Base-by-base conservation (phyloP, 176 grass and related monocot genomes). In the Zea luxurians region DNA sequence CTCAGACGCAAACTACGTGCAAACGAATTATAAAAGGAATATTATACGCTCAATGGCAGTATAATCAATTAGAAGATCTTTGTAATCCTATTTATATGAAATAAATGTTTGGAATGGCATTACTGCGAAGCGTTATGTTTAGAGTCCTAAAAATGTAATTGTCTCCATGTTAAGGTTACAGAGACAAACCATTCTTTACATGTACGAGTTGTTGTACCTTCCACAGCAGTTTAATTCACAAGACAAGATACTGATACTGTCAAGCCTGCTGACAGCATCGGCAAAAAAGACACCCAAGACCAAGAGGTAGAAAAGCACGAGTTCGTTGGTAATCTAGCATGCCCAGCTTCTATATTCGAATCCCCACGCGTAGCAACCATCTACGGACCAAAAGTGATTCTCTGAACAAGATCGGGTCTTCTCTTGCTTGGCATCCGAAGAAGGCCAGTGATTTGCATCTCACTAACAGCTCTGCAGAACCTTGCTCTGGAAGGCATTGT, bases 361-460 rank as follows among this genome's bases (percentile, higher is more conserved):
- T 5, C 1, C 46, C 46, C 9, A 9, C 3, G 46, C 9, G 46
- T 48, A 48, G 46, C 46, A 49, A 49, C 18, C 18, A 83, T 72
- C 42, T 71, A 93, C 70, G 90, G 89, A 48, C 94, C 94, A 47
- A 93, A 93, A 38, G 89, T 80, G 80, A 97, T 83, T 93, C 91
- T 88, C 89, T 97, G 91, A 43, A 97, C 79, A 78, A 91, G 78
- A 73, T 97, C 87, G 48, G 94, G 91, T 66, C 94, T 91, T 74
- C 89, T 93, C 82, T 90, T 97, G 91, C 91, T 91, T 13, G 94
- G 87, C 91, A 93, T 91, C 17, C 87, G 79, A 65, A 97, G 71
- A 74, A 93, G 86, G 7, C 91, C 87, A 7, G 87, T 84, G 58
- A 97, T 86, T 78, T 93, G 94, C 16, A 97, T 89, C 68, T 93